Base-by-base conservation (phyloP, 2,329 filamentous ascomycete genomes). In the Epichloe amarillans region DNA sequence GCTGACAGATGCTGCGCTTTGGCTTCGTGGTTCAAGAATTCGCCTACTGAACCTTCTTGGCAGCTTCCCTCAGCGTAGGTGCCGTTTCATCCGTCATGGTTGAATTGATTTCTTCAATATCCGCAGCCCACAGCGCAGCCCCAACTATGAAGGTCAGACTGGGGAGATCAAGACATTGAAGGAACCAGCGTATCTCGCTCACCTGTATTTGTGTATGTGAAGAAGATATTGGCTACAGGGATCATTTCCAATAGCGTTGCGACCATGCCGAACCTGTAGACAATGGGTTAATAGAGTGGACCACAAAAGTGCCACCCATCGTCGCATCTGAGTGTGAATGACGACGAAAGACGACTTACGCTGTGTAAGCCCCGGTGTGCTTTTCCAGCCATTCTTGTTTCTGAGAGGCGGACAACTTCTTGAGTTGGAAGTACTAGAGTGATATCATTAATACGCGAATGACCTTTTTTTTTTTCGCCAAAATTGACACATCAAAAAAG, bases 81-180 rank as follows among this genome's bases (percentile, higher is more conserved):
- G 74, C 74, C 14, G 74, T 77, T 53, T 70, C 66, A 49, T 69
- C 62, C 10, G 70, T 69, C 72, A 77, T 77, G 40, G 66, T 64
- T 10, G 66, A 72, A 51, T 71, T 69, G 58, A 74, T 73, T 30
- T 68, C 64, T 65, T 94, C 88, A 52, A 94, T 79, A 65, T 94
- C 89, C 17, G 88, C 86, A 40, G 91, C 90, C 89, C 89, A 96
- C n/a, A 97, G 71, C 7, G 91, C 91, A 50, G 90, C 91, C 7
- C 89, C 91, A 52, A 95, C 88, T 82, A 46, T 7, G 45, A 19
- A 17, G 7, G 14, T 41, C 8, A 12, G 17, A 39, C 3, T 21
- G 11, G 36, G 15, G 6, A 36, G 12, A 8, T 10, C 19, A 10
- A 19, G 11, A 23, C 17, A 35, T 21, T 11, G 12, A 10, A 19